Evolutionary conservation across 805 yeast species (phyloP).

Genomic region (Candida patagonica): DNA sequence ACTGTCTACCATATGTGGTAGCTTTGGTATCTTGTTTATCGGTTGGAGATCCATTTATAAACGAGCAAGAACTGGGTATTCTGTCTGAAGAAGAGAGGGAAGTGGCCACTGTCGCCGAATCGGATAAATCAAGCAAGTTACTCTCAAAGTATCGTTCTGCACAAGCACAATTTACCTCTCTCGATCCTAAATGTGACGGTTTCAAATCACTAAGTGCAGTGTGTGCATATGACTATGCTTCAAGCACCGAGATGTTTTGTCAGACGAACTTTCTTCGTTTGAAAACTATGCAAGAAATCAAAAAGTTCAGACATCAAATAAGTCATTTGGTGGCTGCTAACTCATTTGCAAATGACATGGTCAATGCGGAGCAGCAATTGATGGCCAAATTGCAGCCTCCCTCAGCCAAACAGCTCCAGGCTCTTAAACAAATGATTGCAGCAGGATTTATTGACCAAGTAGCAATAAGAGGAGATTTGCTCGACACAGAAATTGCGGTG

Average conservation of each 20-base stretch:
- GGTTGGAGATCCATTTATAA: conserved; percentile 84
- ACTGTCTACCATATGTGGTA: conserved; percentile 78
- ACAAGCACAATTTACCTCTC: conserved; percentile 47
- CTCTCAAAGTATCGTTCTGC: conserved; percentile 50
- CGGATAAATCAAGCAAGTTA: conserved; percentile 32
- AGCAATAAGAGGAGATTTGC: conserved; percentile 71
- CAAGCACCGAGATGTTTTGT: conserved; percentile 39
- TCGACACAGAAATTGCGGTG: conserved; percentile 51
- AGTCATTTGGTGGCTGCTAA: conserved; percentile 62
- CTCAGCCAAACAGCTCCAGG: conserved; percentile 53
- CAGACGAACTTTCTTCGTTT: conserved; percentile 58
- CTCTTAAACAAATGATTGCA: conserved; percentile 83
- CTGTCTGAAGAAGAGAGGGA: conserved; percentile 25
- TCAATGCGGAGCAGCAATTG: conserved; percentile 44
- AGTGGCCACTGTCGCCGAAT: conserved; percentile 24
- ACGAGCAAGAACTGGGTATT: conserved; percentile 66
- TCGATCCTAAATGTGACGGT: conserved; percentile 71
- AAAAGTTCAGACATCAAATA: conserved; percentile 71
- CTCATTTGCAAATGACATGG: conserved; percentile 23
- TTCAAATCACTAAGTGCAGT: conserved; percentile 68
- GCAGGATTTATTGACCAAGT: conserved; percentile 91
- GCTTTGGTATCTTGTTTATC: conserved; percentile 88
- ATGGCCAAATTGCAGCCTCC: conserved; percentile 53
- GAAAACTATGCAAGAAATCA: conserved; percentile 78
- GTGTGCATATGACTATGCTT: conserved; percentile 72